A percentile compares a stretch with the other conserved stretches of the same genome.
Evolutionary conservation across 108 stramenopile genomes (phyloP).

Genomic region (Skeletonema grethae): DNA sequence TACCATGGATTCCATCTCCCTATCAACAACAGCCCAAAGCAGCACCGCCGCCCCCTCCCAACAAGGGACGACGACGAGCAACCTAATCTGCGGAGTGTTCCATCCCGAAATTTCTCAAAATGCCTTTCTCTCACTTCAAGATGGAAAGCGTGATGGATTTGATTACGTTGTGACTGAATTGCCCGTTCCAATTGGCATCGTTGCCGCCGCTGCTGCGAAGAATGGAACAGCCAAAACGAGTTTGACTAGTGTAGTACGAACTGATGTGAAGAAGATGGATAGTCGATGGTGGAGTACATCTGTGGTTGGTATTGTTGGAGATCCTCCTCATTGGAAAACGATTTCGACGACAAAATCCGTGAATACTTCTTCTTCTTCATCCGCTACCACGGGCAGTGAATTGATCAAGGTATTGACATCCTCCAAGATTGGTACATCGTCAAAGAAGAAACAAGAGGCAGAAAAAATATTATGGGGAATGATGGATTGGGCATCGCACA

Average conservation of each 20-base stretch:
- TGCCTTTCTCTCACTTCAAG: constrained; percentile 48
- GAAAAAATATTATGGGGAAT: constrained; percentile 48
- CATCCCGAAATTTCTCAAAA: constrained; percentile 43
- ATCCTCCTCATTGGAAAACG: constrained; percentile 39
- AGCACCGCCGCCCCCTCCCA: background rate
- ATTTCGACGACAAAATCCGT: background rate
- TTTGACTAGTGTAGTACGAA: constrained; percentile 6
- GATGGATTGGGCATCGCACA: constrained; percentile 92
- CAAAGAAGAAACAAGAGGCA: constrained; percentile 11
- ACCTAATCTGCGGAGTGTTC: constrained; percentile 27
- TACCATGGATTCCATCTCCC: background rate
- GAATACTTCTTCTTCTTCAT: background rate
- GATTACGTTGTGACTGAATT: constrained; percentile 65
- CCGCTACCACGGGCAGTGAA: constrained; percentile 11
- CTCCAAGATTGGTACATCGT: background rate
- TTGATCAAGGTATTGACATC: constrained; percentile 22
- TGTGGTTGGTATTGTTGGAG: constrained; percentile 55
- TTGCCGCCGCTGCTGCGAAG: constrained; percentile 5
- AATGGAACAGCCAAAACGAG: no score
- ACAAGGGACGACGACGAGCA: background rate
- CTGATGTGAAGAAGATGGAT: constrained; percentile 60
- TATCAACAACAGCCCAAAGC: background rate
- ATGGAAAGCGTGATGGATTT: constrained; percentile 68
- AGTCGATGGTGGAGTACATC: constrained; percentile 69
- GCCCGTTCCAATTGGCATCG: constrained; percentile 28